Conservation (phyloP, 139 green algal species). For the Chlamydomonas incerta region DNA sequence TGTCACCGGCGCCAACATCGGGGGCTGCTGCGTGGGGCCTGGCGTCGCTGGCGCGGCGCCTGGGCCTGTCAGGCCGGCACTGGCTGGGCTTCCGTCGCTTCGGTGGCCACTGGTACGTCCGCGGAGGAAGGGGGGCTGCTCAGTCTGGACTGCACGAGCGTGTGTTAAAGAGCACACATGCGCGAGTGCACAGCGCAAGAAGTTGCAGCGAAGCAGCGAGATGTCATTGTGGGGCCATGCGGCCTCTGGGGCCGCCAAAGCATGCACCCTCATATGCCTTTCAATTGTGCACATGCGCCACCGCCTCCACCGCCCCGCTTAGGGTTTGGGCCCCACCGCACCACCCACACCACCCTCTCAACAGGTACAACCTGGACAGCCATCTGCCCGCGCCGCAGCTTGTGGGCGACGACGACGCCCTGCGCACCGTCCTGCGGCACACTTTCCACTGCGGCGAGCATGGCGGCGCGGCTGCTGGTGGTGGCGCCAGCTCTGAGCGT, state of each 20-base stretch:
- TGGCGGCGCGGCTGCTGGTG: no score
- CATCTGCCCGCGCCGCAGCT: constrained; percentile 38
- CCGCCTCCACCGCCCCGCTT: no score
- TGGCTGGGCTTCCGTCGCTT: constrained; percentile 42
- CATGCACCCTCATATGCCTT: no score
- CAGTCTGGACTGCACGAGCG: not conserved
- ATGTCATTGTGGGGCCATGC: not conserved
- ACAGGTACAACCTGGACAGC: constrained; percentile 70
- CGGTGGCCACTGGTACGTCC: constrained; percentile 22
- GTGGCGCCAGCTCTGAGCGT: no score
- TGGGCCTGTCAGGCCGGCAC: constrained; percentile 27
- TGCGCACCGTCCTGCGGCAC: constrained; percentile 5
- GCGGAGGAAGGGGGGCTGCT: not conserved
- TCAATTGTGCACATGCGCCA: not conserved
- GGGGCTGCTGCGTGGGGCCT: no score
- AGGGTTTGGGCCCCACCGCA: not conserved
- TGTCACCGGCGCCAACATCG: not conserved
- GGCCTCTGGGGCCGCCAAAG: no score
- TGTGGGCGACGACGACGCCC: not conserved
- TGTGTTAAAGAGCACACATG: no score
- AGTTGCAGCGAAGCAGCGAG: no score
- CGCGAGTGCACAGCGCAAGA: not conserved
- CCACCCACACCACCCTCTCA: not conserved
- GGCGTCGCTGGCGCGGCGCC: not conserved
- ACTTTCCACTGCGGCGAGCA: not conserved